phyloP scores from a whole-genome alignment of 495 filamentous ascomycete species.

The Aspergillus olivimuriae region DNA sequence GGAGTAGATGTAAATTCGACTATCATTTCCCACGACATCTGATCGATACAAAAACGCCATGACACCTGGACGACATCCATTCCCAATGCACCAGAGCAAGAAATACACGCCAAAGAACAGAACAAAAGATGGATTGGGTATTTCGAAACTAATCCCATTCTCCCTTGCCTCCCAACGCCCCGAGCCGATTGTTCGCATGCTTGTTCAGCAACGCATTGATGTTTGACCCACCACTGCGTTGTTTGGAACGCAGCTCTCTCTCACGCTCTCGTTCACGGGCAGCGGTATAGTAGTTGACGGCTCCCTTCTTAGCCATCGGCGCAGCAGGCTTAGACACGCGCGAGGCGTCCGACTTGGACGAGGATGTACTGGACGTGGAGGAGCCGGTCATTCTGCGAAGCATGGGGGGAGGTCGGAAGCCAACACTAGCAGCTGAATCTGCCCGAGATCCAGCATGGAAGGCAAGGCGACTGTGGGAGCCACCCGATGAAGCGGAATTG shows the following conservation, averaged over 20 bases:
- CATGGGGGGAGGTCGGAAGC: conserved; percentile 72
- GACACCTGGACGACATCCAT: too few species aligned
- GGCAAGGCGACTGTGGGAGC: conserved; percentile 47
- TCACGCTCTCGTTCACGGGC: conserved; percentile 67
- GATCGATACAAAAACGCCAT: too few species aligned
- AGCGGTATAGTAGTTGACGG: conserved; percentile 76
- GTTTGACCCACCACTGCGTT: conserved; percentile 33
- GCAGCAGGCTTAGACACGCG: conserved; percentile 33
- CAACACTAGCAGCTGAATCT: conserved; percentile 28
- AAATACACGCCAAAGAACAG: too few species aligned
- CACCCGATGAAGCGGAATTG: conserved; percentile 41
- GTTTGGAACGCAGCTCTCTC: conserved; percentile 45
- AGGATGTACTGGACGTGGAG: conserved; percentile 31
- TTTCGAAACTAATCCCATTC: conserved; percentile 31
- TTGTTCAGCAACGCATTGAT: conserved; percentile 33
- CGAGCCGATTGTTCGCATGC: conserved; percentile 28
- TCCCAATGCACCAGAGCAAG: too few species aligned
- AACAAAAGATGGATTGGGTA: neutral
- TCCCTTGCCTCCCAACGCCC: conserved; percentile 25
- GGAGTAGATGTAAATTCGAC: too few species aligned
- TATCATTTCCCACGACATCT: too few species aligned
- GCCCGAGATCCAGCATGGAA: conserved; percentile 47
- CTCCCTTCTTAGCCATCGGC: conserved; percentile 62
- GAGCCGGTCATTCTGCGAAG: conserved; percentile 66
- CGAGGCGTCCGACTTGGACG: conserved; percentile 22